Base-by-base conservation (phyloP, 257 asterid species). In the Scutellaria galericulata region DNA sequence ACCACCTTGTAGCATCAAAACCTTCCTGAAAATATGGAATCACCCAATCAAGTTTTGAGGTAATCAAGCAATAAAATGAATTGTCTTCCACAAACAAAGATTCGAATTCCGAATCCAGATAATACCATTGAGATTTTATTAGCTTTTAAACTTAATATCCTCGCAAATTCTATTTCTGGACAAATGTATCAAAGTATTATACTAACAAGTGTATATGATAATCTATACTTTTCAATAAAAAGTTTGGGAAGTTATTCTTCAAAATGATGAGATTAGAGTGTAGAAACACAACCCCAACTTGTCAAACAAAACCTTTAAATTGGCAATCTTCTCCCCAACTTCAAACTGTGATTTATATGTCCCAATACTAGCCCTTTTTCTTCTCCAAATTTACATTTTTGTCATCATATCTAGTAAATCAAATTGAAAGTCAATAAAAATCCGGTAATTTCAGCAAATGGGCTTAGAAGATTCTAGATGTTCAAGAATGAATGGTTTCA, bases 1-100 rank as follows among this genome's bases (percentile, higher is more conserved):
- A 74, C 99, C 99, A 95, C 77, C 97, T 85, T 71, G 97, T 87
- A 22, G 97, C 88, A 74, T 95, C 98, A 86, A 92, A 95, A 22
- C 89, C 93, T 78, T 95, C 99, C 99, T 95, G 93, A 64, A 79
- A 78, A 65, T 39, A 73, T 24, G 59, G 55, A 31, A 70, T 64
- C 6, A 58, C 39, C 4, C 51, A 63, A 68, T 53, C 31, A 72
- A 67, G 61, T 31, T 61, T 20, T 46, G 59, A 37, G 13, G 42
- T 55, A 22, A 40, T 14, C 7, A 47, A 61, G 64, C 54, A 65
- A 46, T 44, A 46, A 35, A 35, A 57, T 59, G 12, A 46, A 45
- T 27, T 10, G 7, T 2, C 27, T 51, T 69, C 7, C 31, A 12
- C 51, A 50, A 35, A 14, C 8, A 54, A 31, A 56, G 39, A 50